Base-by-base conservation (phyloP, 2,329 filamentous ascomycete species). In the Aspergillus novoparasiticus region DNA sequence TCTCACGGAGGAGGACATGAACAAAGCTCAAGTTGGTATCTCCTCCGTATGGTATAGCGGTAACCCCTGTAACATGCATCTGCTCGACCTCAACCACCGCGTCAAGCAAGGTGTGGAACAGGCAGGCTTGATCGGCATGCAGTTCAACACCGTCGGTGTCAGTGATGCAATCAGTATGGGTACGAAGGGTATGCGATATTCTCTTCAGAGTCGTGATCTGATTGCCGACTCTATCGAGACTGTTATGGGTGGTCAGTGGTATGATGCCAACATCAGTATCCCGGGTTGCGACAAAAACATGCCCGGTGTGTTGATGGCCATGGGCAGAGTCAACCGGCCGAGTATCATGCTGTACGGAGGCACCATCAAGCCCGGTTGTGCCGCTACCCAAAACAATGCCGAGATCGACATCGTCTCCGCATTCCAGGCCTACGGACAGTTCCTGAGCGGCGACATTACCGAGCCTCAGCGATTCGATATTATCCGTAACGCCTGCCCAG, bases 261-360 rank as follows among this genome's bases (percentile, higher is more conserved):
- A 99, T 77, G 95, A 99, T 79, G 94, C 89, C 71, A 98, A 98
- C 80, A 91, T 99, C 76, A 96, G 93, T 59, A 91, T 99, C 72
- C 95, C 95, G 16, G 95, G 95, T 56, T 99, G 95, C 81, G 95
- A 99, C 86, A 99, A 99, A 88, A 99, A 99, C 83, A 98, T 99
- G 95, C 93, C 93, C 1, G 92, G 92, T 79, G 92, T 95, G 14
- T 82, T 93, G 72, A 95, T 95, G 74, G 95, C 94, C 61, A 97
- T 97, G 92, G 94, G 93, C 43, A 88, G 95, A 71, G 89, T 97
- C 69, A 98, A 99, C 83, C 85, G 95, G 54, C 95, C 95, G 34
- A 93, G 92, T 72, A 85, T 99, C 76, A 99, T 99, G 95, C 92
- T 99, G 34, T 99, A 99, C 75, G 95, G 95, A 70, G 95, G 95